Evolutionary conservation across 2,329 filamentous ascomycete genomes (phyloP).

Genomic region (Penicillium sp.): DNA sequence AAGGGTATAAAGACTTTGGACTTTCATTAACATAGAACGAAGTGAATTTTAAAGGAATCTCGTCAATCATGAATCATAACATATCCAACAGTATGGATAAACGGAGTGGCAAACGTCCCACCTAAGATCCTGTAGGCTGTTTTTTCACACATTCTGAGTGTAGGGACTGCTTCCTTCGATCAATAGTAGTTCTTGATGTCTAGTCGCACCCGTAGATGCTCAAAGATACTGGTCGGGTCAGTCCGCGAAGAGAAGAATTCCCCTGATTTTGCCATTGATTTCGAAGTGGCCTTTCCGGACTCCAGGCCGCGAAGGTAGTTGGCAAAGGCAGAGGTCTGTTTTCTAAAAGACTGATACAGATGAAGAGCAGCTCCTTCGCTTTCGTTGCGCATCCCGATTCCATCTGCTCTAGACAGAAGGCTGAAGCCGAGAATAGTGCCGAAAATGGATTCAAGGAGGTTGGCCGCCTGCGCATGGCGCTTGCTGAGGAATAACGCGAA

Average conservation of each 20-base stretch:
- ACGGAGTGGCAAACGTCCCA: neutral
- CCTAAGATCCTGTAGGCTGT: too few relatives aligned
- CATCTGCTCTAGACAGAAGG: conserved; percentile 33
- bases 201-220: conserved; percentile 64
- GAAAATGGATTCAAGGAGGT: conserved; percentile 75
- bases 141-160: neutral
- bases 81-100: neutral
- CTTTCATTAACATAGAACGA: neutral
- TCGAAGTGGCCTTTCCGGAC: conserved; percentile 58
- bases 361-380: conserved; percentile 42
- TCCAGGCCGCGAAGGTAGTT: conserved; percentile 65
- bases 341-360: conserved; percentile 65
- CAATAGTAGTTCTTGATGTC: conserved; percentile 69
- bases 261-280: conserved; percentile 24
- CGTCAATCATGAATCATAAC: conserved; percentile 9
- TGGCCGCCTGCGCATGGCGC: conserved; percentile 69
- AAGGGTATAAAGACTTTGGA: neutral
- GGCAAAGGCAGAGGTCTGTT: conserved; percentile 71
- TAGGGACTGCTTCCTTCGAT: neutral
- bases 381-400: conserved; percentile 39
- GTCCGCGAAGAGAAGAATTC: conserved; percentile 28
- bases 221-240: conserved; percentile 59
- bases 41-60: neutral
- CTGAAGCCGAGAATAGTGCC: conserved; percentile 68
- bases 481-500: conserved; percentile 70